Evolutionary conservation across 495 filamentous ascomycete genomes (phyloP).

Genomic region (Xylaria telfairii): DNA sequence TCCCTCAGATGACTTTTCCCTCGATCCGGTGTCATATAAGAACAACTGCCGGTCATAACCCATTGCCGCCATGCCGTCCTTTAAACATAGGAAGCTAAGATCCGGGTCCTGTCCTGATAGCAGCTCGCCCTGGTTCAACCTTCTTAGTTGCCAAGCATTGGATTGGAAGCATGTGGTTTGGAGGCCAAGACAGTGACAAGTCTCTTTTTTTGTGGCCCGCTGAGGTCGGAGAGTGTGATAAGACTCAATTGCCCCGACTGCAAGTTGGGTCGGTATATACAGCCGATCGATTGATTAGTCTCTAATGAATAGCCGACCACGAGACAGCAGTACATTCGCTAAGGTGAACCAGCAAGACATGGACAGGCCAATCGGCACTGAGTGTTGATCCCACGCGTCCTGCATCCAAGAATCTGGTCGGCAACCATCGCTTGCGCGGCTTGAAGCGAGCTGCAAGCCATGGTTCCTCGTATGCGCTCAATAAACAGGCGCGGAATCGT

Average conservation of each 20-base stretch:
- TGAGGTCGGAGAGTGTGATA: background rate
- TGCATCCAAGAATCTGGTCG: slow-evolving; percentile 19
- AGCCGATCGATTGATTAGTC: slow-evolving; percentile 13
- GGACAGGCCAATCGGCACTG: slow-evolving; percentile 17
- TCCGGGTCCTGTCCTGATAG: background rate
- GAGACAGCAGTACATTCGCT: slow-evolving; percentile 17
- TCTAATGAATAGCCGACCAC: slow-evolving; percentile 19
- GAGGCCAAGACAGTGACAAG: background rate
- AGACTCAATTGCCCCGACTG: slow-evolving; percentile 9
- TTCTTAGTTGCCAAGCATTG: background rate
- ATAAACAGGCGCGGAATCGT: slow-evolving; percentile 2
- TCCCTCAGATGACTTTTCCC: background rate
- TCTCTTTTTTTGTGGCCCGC: background rate
- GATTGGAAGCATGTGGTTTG: background rate
- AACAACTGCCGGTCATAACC: background rate
- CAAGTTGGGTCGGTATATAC: background rate
- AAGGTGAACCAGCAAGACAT: background rate
- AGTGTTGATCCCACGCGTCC: slow-evolving; percentile 2
- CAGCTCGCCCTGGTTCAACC: background rate
- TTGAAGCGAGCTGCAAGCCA: slow-evolving; percentile 14
- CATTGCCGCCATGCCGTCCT: background rate
- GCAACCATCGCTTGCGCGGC: slow-evolving; percentile 13
- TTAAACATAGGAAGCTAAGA: background rate
- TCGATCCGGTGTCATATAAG: background rate
- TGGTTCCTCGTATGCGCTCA: background rate